Evolutionary conservation across 192 early-diverging fungal species (phyloP).

Genomic region (Umbelopsis ramanniana): DNA sequence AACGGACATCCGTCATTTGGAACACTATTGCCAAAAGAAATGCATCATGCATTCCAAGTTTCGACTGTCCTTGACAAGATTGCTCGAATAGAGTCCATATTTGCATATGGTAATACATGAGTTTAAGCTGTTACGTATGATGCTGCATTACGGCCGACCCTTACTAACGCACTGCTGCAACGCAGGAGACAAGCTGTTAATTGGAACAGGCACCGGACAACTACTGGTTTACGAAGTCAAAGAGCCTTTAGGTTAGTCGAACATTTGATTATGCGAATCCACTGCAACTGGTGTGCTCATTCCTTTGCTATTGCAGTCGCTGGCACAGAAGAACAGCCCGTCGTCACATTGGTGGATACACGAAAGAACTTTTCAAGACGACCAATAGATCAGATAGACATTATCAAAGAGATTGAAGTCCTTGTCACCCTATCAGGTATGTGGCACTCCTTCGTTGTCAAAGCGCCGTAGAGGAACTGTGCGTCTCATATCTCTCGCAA

Average conservation of each 20-base stretch:
- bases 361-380: constrained; percentile 71
- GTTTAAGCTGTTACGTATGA: neutral
- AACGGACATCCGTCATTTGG: neutral
- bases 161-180: constrained; percentile 22
- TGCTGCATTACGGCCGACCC: neutral
- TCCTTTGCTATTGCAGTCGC: constrained; percentile 29
- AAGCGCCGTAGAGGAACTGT: neutral
- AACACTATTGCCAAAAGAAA: constrained; percentile 28
- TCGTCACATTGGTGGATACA: constrained; percentile 66
- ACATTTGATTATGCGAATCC: neutral
- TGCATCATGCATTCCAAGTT: constrained; percentile 83
- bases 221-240: constrained; percentile 71
- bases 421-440: constrained; percentile 71
- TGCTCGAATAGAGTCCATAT: constrained; percentile 73
- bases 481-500: neutral
- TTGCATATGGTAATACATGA: constrained; percentile 55
- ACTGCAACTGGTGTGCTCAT: neutral
- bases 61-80: constrained; percentile 75
- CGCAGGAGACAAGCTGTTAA: constrained; percentile 70
- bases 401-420: constrained; percentile 75
- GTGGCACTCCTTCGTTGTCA: neutral
- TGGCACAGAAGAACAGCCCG: constrained; percentile 53
- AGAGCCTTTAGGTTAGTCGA: constrained; percentile 54
- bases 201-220: constrained; percentile 71
- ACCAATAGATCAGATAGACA: constrained; percentile 73